phyloP scores from a whole-genome alignment of 352 stramenopile species.

The Labyrinthula sp. region DNA sequence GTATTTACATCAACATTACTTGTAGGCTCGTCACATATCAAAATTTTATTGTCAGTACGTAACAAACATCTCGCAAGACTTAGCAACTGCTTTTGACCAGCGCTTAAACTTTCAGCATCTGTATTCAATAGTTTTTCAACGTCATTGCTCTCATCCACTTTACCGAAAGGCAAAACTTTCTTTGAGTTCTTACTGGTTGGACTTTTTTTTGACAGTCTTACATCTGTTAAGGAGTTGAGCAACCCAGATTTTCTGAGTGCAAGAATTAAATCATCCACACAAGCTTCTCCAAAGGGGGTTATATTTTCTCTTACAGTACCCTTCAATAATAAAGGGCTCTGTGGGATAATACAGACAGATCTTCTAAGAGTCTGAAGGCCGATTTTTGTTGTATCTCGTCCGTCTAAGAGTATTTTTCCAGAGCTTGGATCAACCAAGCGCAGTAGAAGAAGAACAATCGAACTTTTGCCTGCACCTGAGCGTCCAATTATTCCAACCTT shows the following conservation, averaged over 20 bases:
- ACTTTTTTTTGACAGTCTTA: no score
- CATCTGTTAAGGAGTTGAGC: no score
- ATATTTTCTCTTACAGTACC: conserved; percentile 56
- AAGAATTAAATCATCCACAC: conserved; percentile 30
- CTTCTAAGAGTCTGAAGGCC: conserved; percentile 37
- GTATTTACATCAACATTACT: conserved; percentile 59
- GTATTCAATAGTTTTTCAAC: no score
- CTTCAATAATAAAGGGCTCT: conserved; percentile 57
- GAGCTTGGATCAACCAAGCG: conserved; percentile 11
- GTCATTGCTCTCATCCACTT: no score
- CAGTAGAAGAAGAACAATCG: conserved; percentile 12
- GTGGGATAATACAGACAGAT: conserved; percentile 49
- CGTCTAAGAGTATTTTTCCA: conserved; percentile 56
- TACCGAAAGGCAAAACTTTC: no score
- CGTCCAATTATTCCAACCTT: conserved; percentile 32
- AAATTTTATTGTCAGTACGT: conserved; percentile 49
- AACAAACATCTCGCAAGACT: conserved; percentile 49
- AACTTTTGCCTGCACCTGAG: conserved; percentile 32
- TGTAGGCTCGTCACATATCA: conserved; percentile 72
- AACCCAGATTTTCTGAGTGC: no score
- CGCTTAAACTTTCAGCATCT: no score
- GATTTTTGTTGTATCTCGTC: conserved; percentile 47
- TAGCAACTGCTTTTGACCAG: conserved; percentile 42
- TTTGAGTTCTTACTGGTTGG: no score
- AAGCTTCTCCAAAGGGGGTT: conserved; percentile 57